A percentile compares a stretch with the other conserved stretches of the same genome.
Conservation (phyloP, 2,329 filamentous ascomycete genomes). For the Rhynchosporium graminicola region DNA sequence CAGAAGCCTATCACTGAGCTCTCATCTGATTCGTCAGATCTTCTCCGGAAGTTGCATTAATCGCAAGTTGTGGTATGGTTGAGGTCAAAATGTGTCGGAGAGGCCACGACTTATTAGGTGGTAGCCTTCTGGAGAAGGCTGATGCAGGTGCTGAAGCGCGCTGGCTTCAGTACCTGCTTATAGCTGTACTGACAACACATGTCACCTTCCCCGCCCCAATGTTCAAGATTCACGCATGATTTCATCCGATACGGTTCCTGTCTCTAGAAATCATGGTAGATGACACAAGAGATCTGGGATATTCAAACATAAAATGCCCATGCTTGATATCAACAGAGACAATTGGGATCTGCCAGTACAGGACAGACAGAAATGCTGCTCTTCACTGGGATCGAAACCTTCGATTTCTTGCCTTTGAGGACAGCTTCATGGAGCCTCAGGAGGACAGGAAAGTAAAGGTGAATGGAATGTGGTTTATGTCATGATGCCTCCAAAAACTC, state of each 20-base stretch:
- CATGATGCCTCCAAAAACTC: neutral
- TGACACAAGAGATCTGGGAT: neutral
- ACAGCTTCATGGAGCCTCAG: neutral
- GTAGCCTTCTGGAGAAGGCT: slow-evolving; percentile 21
- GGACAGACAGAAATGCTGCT: slow-evolving; percentile 2
- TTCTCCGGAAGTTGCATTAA: too few species aligned
- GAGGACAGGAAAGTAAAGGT: neutral
- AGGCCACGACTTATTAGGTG: slow-evolving; percentile 10
- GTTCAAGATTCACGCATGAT: too few species aligned
- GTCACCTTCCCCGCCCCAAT: neutral
- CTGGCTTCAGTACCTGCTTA: neutral
- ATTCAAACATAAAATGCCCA: neutral
- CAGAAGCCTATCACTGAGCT: neutral
- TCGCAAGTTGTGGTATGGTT: neutral
- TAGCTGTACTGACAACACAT: neutral
- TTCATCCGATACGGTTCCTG: too few species aligned
- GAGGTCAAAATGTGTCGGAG: neutral
- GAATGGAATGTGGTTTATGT: slow-evolving; percentile 1
- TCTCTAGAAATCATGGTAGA: slow-evolving; percentile 9
- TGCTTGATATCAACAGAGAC: slow-evolving; percentile 9
- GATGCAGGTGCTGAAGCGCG: neutral
- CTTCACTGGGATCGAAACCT: slow-evolving; percentile 11
- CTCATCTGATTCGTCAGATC: neutral
- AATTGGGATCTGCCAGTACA: slow-evolving; percentile 1
- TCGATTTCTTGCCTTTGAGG: slow-evolving; percentile 14